These are phyloP conservation scores for Globisporangium iwayamae DNA, from an alignment of 352 stramenopile species.

Conservation along the genomic window DNA sequence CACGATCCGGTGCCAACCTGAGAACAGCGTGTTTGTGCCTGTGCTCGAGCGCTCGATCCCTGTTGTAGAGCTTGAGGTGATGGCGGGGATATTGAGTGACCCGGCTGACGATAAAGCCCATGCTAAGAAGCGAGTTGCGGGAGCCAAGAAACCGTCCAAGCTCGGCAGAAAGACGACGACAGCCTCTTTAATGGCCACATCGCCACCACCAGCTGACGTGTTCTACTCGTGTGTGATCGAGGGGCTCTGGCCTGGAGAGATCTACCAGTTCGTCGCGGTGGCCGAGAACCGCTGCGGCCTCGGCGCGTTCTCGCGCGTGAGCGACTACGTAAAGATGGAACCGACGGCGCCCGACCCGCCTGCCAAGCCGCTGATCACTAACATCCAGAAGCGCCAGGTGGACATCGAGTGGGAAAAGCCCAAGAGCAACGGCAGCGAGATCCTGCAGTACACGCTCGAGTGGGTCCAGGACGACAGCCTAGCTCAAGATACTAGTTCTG, in stretches of 20 bases:
- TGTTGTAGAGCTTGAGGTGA: slow-evolving; percentile 22
- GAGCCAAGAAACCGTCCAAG: neutral
- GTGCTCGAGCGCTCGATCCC: slow-evolving; percentile 29
- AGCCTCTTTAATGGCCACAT: neutral
- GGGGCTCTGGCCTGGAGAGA: slow-evolving; percentile 55
- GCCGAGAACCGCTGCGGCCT: slow-evolving; percentile 65
- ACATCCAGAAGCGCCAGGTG: slow-evolving; percentile 35
- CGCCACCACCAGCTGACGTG: neutral
- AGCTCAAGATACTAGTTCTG: neutral
- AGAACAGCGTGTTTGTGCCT: slow-evolving; percentile 42
- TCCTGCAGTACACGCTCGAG: slow-evolving; percentile 64
- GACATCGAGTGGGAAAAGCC: slow-evolving; percentile 54
- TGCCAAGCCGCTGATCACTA: slow-evolving; percentile 25
- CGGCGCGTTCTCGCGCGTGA: slow-evolving; percentile 55
- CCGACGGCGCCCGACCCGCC: slow-evolving; percentile 53
- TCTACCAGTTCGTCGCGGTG: slow-evolving; percentile 74
- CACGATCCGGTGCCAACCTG: slow-evolving; percentile 51
- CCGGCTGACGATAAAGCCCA: neutral
- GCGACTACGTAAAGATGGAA: slow-evolving; percentile 73
- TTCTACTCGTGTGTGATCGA: slow-evolving; percentile 32
- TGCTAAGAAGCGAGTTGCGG: neutral
- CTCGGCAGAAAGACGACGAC: neutral
- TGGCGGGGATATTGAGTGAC: neutral
- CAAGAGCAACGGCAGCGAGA: slow-evolving; percentile 61
- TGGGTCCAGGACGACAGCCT: slow-evolving; percentile 31